Evolutionary conservation across 768 basidiomycete species (phyloP), one percentile per base, ranked within the genome.

Genomic region (Basidioascus undulatus): DNA sequence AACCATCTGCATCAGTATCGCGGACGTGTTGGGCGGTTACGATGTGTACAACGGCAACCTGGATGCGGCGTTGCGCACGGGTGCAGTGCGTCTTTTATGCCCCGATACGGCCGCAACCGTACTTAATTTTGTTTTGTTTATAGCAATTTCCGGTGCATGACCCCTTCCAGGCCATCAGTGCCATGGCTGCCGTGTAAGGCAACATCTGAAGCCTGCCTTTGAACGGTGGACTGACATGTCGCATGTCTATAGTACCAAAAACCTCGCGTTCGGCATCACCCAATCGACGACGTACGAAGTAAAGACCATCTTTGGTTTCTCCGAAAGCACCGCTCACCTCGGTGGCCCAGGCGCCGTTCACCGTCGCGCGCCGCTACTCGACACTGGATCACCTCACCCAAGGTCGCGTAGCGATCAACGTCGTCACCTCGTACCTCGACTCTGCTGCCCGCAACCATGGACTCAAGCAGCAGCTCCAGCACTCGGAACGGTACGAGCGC

Each of bases 361-460:
- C 36, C 16, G 20, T 43, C 28, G 42, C 42, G 6, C 35, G 42
- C 10, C 42, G 42, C 11, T 43, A 38, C 36, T n/a, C 36, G 2
- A 43, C 42, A 15, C 42, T 43, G 13, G 42, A 43, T 31, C 42
- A 43, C 42, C 37, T 43, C 19, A 43, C 42, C 21, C 37, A 39
- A 9, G 42, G 42, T 3, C 30, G 42, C 6, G 23, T 43, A 8
- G 42, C 30, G 4, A 24, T 30, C 28, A 43, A 43, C 37, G n/a
- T 43, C 24, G 42, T 43, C 31, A 43, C 42, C 24, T 16, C 15
- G 4, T 37, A 33, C 32, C 36, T 43, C 28, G 16, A 23, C 15
- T 24, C 21, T 3, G 42, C 42, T 2, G 42, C 42, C 5, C 18
- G 24, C 2, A 21, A 38, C 20, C 26, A 24, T n/a, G 42, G 42